Base-by-base conservation (phyloP, 139 green algal genomes). In the Zygnema cylindricum region DNA sequence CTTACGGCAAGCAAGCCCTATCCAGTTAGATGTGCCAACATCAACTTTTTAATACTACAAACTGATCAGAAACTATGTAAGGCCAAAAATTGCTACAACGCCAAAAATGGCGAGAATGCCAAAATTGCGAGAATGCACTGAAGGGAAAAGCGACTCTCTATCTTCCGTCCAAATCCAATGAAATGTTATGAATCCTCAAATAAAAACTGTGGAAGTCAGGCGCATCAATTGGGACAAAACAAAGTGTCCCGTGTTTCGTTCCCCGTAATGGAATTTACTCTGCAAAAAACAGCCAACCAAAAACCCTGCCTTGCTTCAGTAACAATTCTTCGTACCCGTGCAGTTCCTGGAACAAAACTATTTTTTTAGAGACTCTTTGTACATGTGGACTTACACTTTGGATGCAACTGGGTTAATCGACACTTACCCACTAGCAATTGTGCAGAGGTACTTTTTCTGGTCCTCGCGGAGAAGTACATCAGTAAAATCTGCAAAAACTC, bases 401-500 rank as follows among this genome's bases (percentile, higher is more conserved):
- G 22, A 85, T 76, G 77, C 16, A 85, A 23, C 32, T 39, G 21
- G 54, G 25, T 40, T 84, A 25, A n/a, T n/a, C 30, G n/a, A 32
- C 40, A 85, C 84, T 89, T 36, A 90, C 85, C 85, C 87, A 25
- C 54, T 38, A 71, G 87, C 87, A 23, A 86, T 54, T 54, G 63
- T 88, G 36, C 87, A 91, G 1, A 90, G 84, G 69, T 77, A 42
- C 35, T 39, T 87, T 71, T 43, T 41, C 42, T 91, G 87, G 55
- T 91, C 87, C n/a, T 88, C 84, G 25, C 87, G 33, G 1, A 89
- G 73, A 30, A 55, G 43, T n/a, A 90, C 87, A 23, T 91, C 87
- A 63, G 87, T 91, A 35, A 91, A 91, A 85, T 91, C 87, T 90
- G 43, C 76, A 88, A 39, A 54, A 84, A 3, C 25, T 2, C 77